Base-by-base conservation (phyloP, 371 early-diverging fungal species). In the Mucor ambiguus region DNA sequence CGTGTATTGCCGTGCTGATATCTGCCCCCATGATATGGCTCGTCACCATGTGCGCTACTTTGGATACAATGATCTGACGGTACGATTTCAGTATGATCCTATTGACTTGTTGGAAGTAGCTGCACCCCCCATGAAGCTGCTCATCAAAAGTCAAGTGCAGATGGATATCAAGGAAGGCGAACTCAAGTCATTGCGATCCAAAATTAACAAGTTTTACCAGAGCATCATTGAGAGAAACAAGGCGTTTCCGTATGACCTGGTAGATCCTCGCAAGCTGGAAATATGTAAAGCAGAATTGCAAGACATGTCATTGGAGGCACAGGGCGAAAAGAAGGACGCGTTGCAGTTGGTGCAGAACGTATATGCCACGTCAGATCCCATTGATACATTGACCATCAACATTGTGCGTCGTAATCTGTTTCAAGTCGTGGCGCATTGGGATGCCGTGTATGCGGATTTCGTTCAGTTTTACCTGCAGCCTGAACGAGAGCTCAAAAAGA, bases 21-120 rank as follows among this genome's bases (percentile, higher is more conserved):
- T 90, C 9, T 98, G 99, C 68, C 83, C 86, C 0, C 98, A 98
- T 69, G 91, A 93, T 58, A 85, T 96, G 61, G 86, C 91, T 58
- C 84, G 84, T 1, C 88, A 94, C 59, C 96, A 94, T 72, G 86
- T 92, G 18, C 88, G 94, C 4, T 93, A 87, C 64, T 98, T 97
- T 80, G 88, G 90, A 0, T 76, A 90, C 33, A 88, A 85, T 48
- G 87, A 94, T 59, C 80, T 93, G 60, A 86, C 90, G 0, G 92
- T 96, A 10, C 83, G 88, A 28, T 91, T 98, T 66, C 88, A 91
- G 65, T 90, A 92, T 63, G 87, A 93, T 26, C 71, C 86, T 8
- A 92, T 97, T 29, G 87, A 84, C 22, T 69, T 96, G 8, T 85
- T 92, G 64, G 95, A 95, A 70, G 90, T 98, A 7, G 77, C 84